Conservation (phyloP, 1,284 basidiomycete genomes). For the Meira miltonrushii region DNA sequence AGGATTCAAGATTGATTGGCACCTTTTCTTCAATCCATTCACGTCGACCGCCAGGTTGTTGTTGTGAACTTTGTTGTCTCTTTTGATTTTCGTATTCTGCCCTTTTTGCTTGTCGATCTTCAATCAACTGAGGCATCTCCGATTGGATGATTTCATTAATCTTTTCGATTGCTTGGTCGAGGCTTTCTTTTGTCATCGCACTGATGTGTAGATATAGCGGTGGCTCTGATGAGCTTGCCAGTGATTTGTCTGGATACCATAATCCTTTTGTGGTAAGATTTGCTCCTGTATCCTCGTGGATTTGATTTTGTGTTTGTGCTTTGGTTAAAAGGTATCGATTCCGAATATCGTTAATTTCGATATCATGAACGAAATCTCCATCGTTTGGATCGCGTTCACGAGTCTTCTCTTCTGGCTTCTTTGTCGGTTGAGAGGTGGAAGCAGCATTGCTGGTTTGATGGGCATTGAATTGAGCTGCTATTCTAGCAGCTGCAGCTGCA, state of each 20-base stretch:
- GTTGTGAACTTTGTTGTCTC: slow-evolving; percentile 9
- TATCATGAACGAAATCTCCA: slow-evolving; percentile 79
- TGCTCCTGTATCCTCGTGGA: slow-evolving; percentile 56
- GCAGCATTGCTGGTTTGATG: background rate
- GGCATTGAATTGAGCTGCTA: slow-evolving; percentile 38
- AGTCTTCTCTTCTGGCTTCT: slow-evolving; percentile 53
- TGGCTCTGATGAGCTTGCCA: slow-evolving; percentile 40
- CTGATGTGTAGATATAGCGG: slow-evolving; percentile 91
- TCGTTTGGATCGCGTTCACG: slow-evolving; percentile 59
- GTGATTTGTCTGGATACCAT: slow-evolving; percentile 63
- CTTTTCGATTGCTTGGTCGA: slow-evolving; percentile 71
- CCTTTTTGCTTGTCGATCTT: slow-evolving; percentile 33
- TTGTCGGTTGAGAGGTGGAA: slow-evolving; percentile 43
- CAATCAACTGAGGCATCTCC: slow-evolving; percentile 56
- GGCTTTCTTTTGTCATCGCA: slow-evolving; percentile 70
- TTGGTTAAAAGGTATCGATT: slow-evolving; percentile 95
- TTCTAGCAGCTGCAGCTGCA: slow-evolving; percentile 40
- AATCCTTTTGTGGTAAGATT: slow-evolving; percentile 58
- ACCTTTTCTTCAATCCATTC: slow-evolving; percentile 47
- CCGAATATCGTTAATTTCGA: slow-evolving; percentile 94
- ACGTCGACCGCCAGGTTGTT: background rate
- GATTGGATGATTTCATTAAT: slow-evolving; percentile 82
- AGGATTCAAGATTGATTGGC: slow-evolving; percentile 75
- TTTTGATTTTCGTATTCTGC: slow-evolving; percentile 56
- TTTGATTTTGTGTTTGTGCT: slow-evolving; percentile 83